Conservation (phyloP, 2,329 filamentous ascomycete species). For the Calonectria pseudoturangicola region DNA sequence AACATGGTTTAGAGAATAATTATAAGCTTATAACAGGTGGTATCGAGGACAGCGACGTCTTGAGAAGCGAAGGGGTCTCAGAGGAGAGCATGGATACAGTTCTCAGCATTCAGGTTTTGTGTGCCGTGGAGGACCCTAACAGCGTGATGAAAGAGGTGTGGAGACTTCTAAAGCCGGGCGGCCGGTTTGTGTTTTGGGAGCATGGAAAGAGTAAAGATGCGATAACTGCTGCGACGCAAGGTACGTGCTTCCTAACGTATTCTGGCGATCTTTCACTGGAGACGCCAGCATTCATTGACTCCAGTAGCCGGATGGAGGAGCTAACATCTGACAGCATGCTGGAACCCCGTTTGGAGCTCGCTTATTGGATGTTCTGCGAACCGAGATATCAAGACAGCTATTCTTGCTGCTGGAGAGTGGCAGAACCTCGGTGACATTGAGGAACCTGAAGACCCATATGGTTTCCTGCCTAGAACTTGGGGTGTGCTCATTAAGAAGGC, state of each 20-base stretch:
- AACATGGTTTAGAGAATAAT: neutral
- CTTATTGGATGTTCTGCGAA: neutral
- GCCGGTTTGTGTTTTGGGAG: constrained; percentile 11
- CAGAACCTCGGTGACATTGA: constrained; percentile 3
- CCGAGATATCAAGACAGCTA: neutral
- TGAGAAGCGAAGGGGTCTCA: constrained; percentile 6
- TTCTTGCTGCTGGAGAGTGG: constrained; percentile 14
- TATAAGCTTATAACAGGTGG: neutral
- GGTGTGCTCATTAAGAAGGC: constrained; percentile 5
- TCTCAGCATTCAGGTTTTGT: constrained; percentile 12
- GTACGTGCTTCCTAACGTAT: neutral
- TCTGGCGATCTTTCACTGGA: neutral
- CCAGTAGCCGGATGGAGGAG: too few relatives aligned
- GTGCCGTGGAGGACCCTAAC: neutral
- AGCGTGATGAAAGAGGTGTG: constrained; percentile 19
- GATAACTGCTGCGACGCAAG: neutral
- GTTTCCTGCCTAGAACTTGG: constrained; percentile 16
- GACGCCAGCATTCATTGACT: neutral
- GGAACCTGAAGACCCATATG: constrained; percentile 4
- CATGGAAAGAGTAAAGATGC: neutral
- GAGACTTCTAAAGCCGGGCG: constrained; percentile 9
- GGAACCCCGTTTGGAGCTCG: neutral
- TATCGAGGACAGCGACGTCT: neutral
- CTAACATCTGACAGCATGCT: neutral
- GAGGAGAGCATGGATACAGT: neutral